Conservation (phyloP, 164 flowering plant species). For the Pachysandra terminalis region DNA sequence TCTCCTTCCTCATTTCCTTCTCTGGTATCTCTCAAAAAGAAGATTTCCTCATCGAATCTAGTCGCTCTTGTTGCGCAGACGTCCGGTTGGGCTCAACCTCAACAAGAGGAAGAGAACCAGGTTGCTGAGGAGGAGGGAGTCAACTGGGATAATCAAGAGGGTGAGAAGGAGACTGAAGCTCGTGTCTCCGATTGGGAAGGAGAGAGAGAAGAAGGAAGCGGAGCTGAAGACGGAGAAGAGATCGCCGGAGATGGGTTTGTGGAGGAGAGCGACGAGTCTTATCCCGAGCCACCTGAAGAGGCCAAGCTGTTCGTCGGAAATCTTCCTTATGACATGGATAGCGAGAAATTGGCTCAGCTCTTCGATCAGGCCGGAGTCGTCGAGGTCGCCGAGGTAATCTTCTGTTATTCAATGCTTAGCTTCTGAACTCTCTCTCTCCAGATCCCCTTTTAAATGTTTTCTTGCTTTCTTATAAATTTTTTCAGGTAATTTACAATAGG, state of each 20-base stretch:
- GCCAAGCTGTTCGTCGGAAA: constrained; percentile 59
- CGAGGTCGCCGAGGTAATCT: constrained; percentile 48
- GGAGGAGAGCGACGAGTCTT: constrained; percentile 24
- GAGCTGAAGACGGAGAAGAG: constrained; percentile 13
- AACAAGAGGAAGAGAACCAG: constrained; percentile 17
- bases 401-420: not conserved
- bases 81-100: constrained; percentile 46
- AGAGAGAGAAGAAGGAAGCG: constrained; percentile 8
- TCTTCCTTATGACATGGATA: constrained; percentile 47
- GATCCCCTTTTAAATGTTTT: not conserved
- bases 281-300: constrained; percentile 40
- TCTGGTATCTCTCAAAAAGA: constrained; percentile 23
- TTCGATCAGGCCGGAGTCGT: constrained; percentile 54
- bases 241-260: constrained; percentile 19
- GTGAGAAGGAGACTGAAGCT: constrained; percentile 18
- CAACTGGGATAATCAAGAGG: constrained; percentile 9
- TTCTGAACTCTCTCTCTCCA: not conserved
- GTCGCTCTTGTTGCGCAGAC: constrained; percentile 40
- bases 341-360: constrained; percentile 44
- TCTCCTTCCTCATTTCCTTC: constrained; percentile 16
- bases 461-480: not conserved
- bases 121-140: constrained; percentile 13
- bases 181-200: constrained; percentile 19
- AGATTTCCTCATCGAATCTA: constrained; percentile 14
- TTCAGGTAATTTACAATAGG: constrained; percentile 56